Evolutionary conservation across 2,329 filamentous ascomycete genomes (phyloP).

Genomic region (Dendryphion nanum): DNA sequence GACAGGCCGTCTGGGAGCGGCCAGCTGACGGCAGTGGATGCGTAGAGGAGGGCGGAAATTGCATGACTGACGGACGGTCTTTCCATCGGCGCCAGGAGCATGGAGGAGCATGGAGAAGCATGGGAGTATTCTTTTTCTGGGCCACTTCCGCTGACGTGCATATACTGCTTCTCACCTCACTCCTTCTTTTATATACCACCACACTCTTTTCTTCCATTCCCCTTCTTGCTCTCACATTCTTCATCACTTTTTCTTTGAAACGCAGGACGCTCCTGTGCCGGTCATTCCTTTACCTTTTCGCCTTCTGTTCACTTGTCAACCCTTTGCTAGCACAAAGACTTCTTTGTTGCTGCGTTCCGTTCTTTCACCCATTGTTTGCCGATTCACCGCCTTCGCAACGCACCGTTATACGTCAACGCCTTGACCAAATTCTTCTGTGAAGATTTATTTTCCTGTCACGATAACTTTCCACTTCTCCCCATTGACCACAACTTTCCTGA

Average conservation of each 20-base stretch:
- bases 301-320: conserved; percentile 5
- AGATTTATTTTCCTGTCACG: conserved; percentile 19
- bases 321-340: conserved; percentile 12
- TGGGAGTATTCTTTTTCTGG: conserved; percentile 4
- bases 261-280: conserved; percentile 26
- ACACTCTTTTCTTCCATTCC: conserved; percentile 12
- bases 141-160: conserved; percentile 1
- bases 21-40: neutral
- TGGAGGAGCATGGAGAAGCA: too few species aligned
- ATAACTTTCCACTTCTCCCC: conserved; percentile 1
- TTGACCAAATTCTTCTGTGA: conserved; percentile 26
- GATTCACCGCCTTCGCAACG: neutral
- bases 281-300: conserved; percentile 21
- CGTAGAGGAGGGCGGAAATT: neutral
- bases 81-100: too few species aligned
- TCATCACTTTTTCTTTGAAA: conserved; percentile 19
- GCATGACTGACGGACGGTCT: too few species aligned
- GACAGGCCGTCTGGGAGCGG: too few species aligned
- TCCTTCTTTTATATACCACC: conserved; percentile 17
- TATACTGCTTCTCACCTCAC: conserved; percentile 18
- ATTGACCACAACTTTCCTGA: conserved; percentile 1
- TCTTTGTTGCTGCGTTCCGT: conserved; percentile 25
- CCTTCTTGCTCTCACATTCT: conserved; percentile 23
- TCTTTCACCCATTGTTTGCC: conserved; percentile 20
- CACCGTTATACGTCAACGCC: neutral